phyloP scores from a whole-genome alignment of 2,329 filamentous ascomycete genomes.

The Hypoxylon sp. region DNA sequence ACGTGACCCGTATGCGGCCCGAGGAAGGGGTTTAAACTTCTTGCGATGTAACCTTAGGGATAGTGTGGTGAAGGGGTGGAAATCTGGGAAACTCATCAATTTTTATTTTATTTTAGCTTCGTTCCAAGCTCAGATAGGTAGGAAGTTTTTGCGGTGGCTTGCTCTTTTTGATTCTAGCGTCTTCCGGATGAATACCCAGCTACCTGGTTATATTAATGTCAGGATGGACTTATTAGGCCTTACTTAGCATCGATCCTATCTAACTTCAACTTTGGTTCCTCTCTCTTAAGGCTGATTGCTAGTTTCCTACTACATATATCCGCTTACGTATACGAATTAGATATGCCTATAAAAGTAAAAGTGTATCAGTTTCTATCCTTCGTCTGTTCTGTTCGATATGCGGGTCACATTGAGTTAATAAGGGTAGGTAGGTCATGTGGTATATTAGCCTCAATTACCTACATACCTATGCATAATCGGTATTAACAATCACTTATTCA shows the following conservation, averaged over 20 bases:
- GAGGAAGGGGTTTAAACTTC: constrained; percentile 17
- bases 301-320: not conserved
- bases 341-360: not conserved
- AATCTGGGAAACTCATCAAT: constrained; percentile 12
- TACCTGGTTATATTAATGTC: not conserved
- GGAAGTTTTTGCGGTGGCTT: constrained; percentile 9
- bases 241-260: constrained; percentile 5
- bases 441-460: not conserved
- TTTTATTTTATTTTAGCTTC: constrained; percentile 28
- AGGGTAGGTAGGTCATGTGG: not conserved
- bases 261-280: constrained; percentile 9
- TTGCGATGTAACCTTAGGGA: constrained; percentile 30
- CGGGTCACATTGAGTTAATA: not conserved
- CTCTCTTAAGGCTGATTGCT: constrained; percentile 9
- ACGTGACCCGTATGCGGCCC: constrained; percentile 26
- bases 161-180: constrained; percentile 37
- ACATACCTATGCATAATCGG: not conserved
- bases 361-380: not conserved
- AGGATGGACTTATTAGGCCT: constrained; percentile 7
- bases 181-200: constrained; percentile 2
- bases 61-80: constrained; percentile 16
- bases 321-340: not conserved
- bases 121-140: constrained; percentile 36
- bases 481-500: not conserved
- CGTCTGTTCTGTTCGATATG: not conserved